These are phyloP conservation scores for Prunus mira DNA, from an alignment of 306 rosid genomes.

Conservation along the genomic window DNA sequence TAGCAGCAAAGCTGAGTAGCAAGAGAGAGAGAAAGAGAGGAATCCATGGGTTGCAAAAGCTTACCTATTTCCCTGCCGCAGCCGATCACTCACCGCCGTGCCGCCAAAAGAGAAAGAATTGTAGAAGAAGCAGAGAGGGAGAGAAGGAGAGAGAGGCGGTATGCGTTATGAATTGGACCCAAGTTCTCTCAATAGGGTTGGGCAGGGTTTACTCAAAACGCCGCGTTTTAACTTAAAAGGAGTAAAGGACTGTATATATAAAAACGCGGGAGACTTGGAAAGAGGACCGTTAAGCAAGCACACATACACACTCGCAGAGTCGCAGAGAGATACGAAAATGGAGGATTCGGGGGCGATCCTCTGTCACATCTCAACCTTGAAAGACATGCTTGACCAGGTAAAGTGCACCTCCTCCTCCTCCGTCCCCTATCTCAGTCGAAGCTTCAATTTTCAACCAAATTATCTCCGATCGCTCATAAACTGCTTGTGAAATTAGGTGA, in stretches of 20 bases:
- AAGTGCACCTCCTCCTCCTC: neutral
- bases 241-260: neutral
- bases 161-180: neutral
- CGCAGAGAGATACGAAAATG: slow-evolving; percentile 24
- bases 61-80: neutral
- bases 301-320: neutral
- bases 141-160: neutral
- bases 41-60: neutral
- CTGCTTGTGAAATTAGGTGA: slow-evolving; percentile 43
- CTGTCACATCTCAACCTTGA: slow-evolving; percentile 60
- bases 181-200: neutral
- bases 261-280: slow-evolving; percentile 21
- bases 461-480: neutral
- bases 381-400: slow-evolving; percentile 68
- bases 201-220: neutral
- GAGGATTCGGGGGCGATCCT: slow-evolving; percentile 68
- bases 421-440: neutral
- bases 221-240: neutral
- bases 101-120: slow-evolving; percentile 7
- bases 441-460: neutral
- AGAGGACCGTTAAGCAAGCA: neutral
- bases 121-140: neutral
- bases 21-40: neutral
- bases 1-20: neutral
- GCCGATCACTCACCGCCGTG: neutral